phyloP scores from a whole-genome alignment of 1,284 basidiomycete species.

The Melampsora abietis-canadensis region DNA sequence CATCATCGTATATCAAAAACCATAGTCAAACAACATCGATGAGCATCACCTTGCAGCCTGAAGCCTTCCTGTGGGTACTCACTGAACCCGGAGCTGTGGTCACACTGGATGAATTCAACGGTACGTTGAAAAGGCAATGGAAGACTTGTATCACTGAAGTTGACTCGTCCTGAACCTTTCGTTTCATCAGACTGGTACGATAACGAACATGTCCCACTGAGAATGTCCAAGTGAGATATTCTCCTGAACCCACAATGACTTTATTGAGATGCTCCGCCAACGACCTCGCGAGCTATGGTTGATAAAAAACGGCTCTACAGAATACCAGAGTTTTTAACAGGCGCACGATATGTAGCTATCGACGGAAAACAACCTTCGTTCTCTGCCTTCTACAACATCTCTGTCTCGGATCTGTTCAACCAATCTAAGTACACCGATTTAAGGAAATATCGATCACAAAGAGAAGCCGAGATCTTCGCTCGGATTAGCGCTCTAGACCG shows the following conservation, averaged over 20 bases:
- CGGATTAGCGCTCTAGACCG: conserved; percentile 53
- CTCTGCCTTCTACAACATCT: conserved; percentile 54
- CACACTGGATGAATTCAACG: conserved; percentile 50
- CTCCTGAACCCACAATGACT: background rate
- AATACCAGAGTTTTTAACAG: conserved; percentile 50
- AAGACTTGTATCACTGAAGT: background rate
- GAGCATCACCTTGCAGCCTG: background rate
- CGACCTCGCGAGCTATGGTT: conserved; percentile 44
- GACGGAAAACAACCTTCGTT: conserved; percentile 48
- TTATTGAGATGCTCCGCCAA: conserved; percentile 18
- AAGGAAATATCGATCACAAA: conserved; percentile 50
- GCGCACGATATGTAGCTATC: conserved; percentile 49
- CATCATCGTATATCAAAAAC: no score
- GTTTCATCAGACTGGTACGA: conserved; percentile 54
- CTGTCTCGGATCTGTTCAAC: conserved; percentile 50
- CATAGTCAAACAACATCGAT: no score
- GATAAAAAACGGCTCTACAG: conserved; percentile 37
- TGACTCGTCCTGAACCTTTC: background rate
- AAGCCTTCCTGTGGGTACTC: conserved; percentile 50
- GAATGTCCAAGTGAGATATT: conserved; percentile 48
- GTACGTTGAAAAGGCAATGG: conserved; percentile 32
- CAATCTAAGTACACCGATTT: conserved; percentile 52
- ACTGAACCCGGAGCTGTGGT: conserved; percentile 50
- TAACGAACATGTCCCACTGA: conserved; percentile 54
- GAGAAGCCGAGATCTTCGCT: conserved; percentile 53